phyloP scores from a whole-genome alignment of 2,329 filamentous ascomycete genomes.

The Leptoxyphium fumago region DNA sequence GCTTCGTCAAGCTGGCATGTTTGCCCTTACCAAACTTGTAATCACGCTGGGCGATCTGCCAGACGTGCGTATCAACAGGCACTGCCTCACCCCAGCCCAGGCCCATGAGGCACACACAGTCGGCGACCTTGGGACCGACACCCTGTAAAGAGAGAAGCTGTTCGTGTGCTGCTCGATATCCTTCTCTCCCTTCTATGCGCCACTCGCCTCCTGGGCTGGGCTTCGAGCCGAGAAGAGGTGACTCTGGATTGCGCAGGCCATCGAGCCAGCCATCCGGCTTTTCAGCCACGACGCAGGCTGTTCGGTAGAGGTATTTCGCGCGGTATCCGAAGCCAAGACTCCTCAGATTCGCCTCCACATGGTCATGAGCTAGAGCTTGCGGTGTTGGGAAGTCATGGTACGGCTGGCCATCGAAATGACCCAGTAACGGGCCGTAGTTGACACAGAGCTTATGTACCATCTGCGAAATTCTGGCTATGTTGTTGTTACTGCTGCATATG shows the following conservation, averaged over 20 bases:
- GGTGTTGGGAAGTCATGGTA: conserved; percentile 84
- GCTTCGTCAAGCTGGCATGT: conserved; percentile 72
- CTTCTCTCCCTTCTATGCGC: conserved; percentile 39
- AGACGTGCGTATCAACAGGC: conserved; percentile 93
- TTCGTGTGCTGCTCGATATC: conserved; percentile 68
- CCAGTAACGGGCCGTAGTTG: conserved; percentile 69
- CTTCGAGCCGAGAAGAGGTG: conserved; percentile 41
- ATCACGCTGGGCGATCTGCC: conserved; percentile 93
- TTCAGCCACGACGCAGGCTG: conserved; percentile 60
- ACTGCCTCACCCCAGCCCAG: conserved; percentile 91
- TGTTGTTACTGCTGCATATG: conserved; percentile 98
- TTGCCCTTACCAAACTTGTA: conserved; percentile 81
- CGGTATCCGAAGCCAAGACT: conserved; percentile 86
- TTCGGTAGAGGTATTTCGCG: conserved; percentile 81
- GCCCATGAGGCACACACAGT: conserved; percentile 94
- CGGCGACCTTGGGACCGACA: conserved; percentile 91
- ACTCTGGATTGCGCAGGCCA: conserved; percentile 61
- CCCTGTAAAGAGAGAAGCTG: conserved; percentile 66
- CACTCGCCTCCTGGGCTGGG: conserved; percentile 31
- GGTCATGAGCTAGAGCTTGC: conserved; percentile 51
- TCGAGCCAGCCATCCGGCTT: conserved; percentile 60
- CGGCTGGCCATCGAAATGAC: conserved; percentile 42
- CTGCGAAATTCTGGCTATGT: conserved; percentile 84
- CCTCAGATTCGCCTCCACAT: conserved; percentile 69
- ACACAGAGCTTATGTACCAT: conserved; percentile 91